These are phyloP conservation scores for Quercus gilva DNA, from an alignment of 306 rosid species.

Conservation along the genomic window DNA sequence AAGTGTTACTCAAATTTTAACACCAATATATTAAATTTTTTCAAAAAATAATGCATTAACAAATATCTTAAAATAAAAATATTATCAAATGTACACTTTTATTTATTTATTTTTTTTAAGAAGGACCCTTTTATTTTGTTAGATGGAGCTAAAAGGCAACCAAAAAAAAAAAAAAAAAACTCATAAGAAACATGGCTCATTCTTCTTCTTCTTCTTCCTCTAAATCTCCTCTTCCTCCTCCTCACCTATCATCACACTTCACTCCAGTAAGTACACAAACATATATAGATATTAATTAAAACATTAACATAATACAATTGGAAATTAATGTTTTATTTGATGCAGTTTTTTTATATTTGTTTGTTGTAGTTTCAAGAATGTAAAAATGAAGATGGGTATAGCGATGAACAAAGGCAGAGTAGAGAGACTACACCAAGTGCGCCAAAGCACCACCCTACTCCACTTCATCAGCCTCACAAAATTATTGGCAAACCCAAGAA, in stretches of 20 bases:
- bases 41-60: too few species aligned
- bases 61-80: too few species aligned
- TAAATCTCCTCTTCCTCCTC: slow-evolving; percentile 33
- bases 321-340: not conserved
- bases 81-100: not conserved
- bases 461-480: slow-evolving; percentile 30
- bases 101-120: too few species aligned
- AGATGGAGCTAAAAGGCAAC: too few species aligned
- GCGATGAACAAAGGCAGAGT: slow-evolving; percentile 35
- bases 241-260: slow-evolving; percentile 27
- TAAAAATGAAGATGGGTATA: slow-evolving; percentile 38
- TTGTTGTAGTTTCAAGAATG: slow-evolving; percentile 66
- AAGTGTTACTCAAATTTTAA: not conserved
- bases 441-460: slow-evolving; percentile 54
- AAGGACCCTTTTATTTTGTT: too few species aligned
- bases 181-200: slow-evolving; percentile 24
- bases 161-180: too few species aligned
- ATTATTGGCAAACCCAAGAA: slow-evolving; percentile 40
- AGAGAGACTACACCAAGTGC: slow-evolving; percentile 34
- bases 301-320: too few species aligned
- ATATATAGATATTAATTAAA: too few species aligned
- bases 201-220: slow-evolving; percentile 30
- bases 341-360: not conserved
- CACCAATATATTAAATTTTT: too few species aligned
- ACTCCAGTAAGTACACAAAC: slow-evolving; percentile 36